Evolutionary conservation across 352 stramenopile species (phyloP).

Genomic region (Globisporangium heterothallicum): DNA sequence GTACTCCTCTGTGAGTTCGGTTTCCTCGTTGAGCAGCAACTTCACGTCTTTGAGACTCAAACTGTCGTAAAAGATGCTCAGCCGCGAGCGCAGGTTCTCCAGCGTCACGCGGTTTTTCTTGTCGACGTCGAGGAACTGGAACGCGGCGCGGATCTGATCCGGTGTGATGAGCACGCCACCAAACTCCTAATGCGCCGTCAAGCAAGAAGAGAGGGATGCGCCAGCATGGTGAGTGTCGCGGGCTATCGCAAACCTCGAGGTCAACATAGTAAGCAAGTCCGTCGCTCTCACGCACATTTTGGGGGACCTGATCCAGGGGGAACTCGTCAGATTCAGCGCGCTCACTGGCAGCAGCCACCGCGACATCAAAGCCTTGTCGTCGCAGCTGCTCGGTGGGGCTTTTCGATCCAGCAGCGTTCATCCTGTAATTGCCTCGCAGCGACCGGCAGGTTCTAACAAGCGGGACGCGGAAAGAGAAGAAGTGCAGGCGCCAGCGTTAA

Average conservation of each 20-base stretch:
- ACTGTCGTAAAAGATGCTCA: conserved; percentile 87
- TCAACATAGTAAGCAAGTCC: no score
- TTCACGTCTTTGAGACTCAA: conserved; percentile 78
- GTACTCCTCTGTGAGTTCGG: conserved; percentile 65
- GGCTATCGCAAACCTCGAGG: no score
- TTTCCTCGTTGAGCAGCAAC: conserved; percentile 83
- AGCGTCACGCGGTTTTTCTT: conserved; percentile 72
- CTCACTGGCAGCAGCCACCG: not conserved
- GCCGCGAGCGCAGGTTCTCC: conserved; percentile 67
- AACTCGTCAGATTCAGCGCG: not conserved
- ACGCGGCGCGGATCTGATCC: conserved; percentile 80
- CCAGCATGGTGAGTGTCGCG: no score
- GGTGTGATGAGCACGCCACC: conserved; percentile 80
- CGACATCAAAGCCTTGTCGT: not conserved
- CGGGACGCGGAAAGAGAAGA: no score
- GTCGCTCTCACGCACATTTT: not conserved
- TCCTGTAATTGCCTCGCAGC: no score
- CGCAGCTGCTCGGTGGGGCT: not conserved
- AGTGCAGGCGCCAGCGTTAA: no score
- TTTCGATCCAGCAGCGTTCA: not conserved
- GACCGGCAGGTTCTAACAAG: no score
- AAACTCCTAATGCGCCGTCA: conserved; percentile 34
- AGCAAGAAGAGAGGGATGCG: not conserved
- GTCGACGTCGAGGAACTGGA: conserved; percentile 89
- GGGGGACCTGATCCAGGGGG: not conserved